Evolutionary conservation across 805 yeast genomes (phyloP).

Genomic region (Cyberlindnera americana): DNA sequence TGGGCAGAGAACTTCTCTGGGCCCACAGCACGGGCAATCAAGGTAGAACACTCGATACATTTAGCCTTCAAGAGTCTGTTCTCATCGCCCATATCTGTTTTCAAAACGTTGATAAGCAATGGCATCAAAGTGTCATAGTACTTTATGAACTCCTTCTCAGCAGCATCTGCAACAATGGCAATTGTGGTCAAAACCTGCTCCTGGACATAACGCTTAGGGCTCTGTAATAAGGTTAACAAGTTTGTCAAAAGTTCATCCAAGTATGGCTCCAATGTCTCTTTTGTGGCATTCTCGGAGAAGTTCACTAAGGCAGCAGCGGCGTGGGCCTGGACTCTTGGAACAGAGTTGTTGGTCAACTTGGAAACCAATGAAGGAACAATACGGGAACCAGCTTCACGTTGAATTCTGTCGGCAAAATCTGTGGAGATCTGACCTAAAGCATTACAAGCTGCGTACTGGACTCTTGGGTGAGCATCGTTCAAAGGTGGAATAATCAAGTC

Average conservation of each 20-base stretch:
- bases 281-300: constrained; percentile 87
- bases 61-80: constrained; percentile 82
- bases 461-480: constrained; percentile 86
- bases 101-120: constrained; percentile 70
- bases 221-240: constrained; percentile 69
- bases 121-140: constrained; percentile 97
- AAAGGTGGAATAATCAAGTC: constrained; percentile 85
- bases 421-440: constrained; percentile 96
- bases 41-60: constrained; percentile 92
- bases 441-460: constrained; percentile 95
- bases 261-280: constrained; percentile 88
- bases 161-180: constrained; percentile 96
- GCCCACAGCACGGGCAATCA: constrained; percentile 94
- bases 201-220: constrained; percentile 90
- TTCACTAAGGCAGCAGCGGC: constrained; percentile 98
- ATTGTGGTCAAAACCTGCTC: constrained; percentile 96
- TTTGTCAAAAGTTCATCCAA: constrained; percentile 76
- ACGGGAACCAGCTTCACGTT: constrained; percentile 71
- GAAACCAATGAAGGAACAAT: constrained; percentile 87
- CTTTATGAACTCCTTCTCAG: constrained; percentile 80
- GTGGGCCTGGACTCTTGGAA: constrained; percentile 93
- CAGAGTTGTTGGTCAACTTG: constrained; percentile 66
- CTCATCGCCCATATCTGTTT: constrained; percentile 73
- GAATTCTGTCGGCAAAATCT: constrained; percentile 88
- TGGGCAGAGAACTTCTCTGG: constrained; percentile 80